Base-by-base conservation (phyloP, 1,139 yeast species). In the Suhomyces bolitotheri region DNA sequence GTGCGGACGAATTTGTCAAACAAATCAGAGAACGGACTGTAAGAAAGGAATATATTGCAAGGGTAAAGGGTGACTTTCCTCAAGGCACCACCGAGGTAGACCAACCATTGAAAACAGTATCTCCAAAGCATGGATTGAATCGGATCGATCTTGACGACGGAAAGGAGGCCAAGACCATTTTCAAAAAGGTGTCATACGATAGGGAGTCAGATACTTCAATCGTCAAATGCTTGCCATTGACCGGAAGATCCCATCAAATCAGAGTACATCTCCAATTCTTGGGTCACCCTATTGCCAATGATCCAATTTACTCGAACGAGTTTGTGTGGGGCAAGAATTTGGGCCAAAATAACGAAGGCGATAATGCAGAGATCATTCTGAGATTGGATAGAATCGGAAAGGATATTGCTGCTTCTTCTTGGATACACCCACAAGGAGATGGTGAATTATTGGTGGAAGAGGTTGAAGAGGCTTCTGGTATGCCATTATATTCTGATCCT, bases 171-270 rank as follows among this genome's bases (percentile, higher is more conserved):
- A 62, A 60, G 39, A 71, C 79, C 0, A 58, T 61, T 10, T 84
- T 82, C 53, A 64, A 62, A 32, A 60, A 88, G 22, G 59, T 85
- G 2, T 71, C 81, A 1, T 82, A 72, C 51, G 87, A 83, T 50
- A 78, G 82, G 2, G 56, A 55, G 5, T 64, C 82, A 1, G 50
- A 70, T 38, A 71, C 77, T 1, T 78, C 95, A 39, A 70, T 92
- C 23, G 96, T 92, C 3, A 72, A 80, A 40, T 90, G 97, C 57
- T 73, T 67, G 42, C 98, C 98, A 1, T 61, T 75, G 13, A 90
- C 98, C 0, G 98, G 98, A 0, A 71, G 98, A 51, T 87, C 97
- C 0, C 98, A 92, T 57, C 98, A 92, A 55, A 88, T 92, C 33
- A 66, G 98, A 36, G 96, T 92, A 0, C 98, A 92, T 62, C 62